These are phyloP conservation scores for Pisolithus marmoratus DNA, from an alignment of 768 basidiomycete species.

Conservation along the genomic window DNA sequence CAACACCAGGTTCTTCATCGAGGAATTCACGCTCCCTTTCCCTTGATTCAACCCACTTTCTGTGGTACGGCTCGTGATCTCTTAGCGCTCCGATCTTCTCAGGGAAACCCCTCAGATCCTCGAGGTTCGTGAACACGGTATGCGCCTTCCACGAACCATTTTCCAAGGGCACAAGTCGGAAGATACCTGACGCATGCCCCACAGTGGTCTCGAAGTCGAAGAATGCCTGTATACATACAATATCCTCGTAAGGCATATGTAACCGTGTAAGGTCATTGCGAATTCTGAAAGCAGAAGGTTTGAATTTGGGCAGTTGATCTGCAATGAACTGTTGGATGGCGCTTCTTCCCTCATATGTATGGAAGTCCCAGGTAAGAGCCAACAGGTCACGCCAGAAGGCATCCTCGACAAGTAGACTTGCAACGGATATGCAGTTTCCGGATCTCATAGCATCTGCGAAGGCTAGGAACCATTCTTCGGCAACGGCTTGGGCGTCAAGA, in stretches of 20 bases:
- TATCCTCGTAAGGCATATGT: too few species aligned
- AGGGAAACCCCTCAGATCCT: conserved; percentile 43
- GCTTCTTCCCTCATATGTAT: conserved; percentile 32
- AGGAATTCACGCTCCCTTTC: conserved; percentile 37
- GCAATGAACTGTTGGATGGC: conserved; percentile 28
- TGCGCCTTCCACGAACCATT: conserved; percentile 48
- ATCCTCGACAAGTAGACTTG: conserved; percentile 14
- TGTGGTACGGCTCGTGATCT: conserved; percentile 27
- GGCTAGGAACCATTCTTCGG: neutral
- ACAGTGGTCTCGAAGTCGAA: conserved; percentile 42
- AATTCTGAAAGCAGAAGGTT: conserved; percentile 17
- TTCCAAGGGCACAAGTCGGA: conserved; percentile 44
- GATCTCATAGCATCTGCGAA: neutral
- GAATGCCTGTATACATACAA: conserved; percentile 26
- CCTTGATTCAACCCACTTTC: conserved; percentile 43
- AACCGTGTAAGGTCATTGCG: too few species aligned
- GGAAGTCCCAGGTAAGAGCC: conserved; percentile 44
- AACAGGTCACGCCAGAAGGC: conserved; percentile 42
- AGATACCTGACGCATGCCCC: conserved; percentile 43
- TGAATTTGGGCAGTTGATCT: conserved; percentile 24
- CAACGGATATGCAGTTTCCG: too few species aligned
- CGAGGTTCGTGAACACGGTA: conserved; percentile 49
- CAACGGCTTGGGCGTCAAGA: neutral
- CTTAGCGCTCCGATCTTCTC: conserved; percentile 25
- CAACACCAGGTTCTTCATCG: conserved; percentile 42